A percentile compares a stretch with the other conserved stretches of the same genome.
These are phyloP conservation scores for Termitomyces sp. DNA, from an alignment of 768 basidiomycete genomes.

Conservation along the genomic window DNA sequence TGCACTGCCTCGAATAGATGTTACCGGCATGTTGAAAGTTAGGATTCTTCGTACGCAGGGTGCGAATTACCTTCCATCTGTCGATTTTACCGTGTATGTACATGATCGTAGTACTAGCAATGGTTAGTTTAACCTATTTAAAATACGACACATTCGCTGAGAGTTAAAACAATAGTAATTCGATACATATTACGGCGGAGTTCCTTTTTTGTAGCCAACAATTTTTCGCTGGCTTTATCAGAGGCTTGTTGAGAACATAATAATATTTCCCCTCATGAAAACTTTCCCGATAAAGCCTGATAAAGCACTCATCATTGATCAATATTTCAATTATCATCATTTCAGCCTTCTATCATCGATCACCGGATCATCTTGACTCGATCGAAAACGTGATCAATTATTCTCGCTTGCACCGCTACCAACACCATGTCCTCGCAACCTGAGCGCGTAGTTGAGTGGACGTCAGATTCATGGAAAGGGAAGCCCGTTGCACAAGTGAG, in stretches of 20 bases:
- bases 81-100: slow-evolving; percentile 1
- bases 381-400: not conserved
- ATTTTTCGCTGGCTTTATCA: too few relatives aligned
- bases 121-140: too few relatives aligned
- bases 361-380: not conserved
- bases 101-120: not conserved
- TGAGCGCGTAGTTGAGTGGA: slow-evolving; percentile 44
- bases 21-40: not conserved
- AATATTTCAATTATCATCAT: too few relatives aligned
- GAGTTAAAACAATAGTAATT: too few relatives aligned
- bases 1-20: not conserved
- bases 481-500: slow-evolving; percentile 75
- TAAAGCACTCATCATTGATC: too few relatives aligned
- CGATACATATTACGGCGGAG: too few relatives aligned
- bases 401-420: not conserved
- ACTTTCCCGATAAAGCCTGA: too few relatives aligned
- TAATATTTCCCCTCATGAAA: too few relatives aligned
- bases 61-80: slow-evolving; percentile 1
- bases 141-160: too few relatives aligned
- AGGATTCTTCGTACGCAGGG: not conserved
- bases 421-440: not conserved
- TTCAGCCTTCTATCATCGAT: too few relatives aligned
- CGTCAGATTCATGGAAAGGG: slow-evolving; percentile 75
- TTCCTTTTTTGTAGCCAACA: too few relatives aligned
- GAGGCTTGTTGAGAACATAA: too few relatives aligned